Conservation (phyloP, 139 green algal genomes). For the Astrephomene gubernaculifera region DNA sequence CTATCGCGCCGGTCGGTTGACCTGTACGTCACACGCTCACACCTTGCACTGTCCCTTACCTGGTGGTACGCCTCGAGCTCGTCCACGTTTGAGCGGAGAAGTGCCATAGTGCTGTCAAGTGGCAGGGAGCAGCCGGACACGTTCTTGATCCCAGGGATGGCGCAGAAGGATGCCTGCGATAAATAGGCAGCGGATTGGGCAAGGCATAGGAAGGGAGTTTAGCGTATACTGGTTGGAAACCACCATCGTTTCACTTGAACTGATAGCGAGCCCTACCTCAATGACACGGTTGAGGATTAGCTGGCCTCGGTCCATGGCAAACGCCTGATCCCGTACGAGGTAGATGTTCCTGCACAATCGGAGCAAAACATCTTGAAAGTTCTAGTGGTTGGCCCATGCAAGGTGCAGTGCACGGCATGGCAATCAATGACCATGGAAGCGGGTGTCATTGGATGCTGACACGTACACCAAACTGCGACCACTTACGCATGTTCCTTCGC, state of each 20-base stretch:
- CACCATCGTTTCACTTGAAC: not conserved
- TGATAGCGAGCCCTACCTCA: not conserved
- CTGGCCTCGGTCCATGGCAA: not conserved
- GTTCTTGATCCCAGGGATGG: not conserved
- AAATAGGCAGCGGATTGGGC: not conserved
- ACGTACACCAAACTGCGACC: not conserved
- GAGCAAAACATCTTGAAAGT: not conserved
- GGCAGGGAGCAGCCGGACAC: not conserved
- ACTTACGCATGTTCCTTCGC: not conserved
- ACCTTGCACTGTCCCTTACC: too few relatives aligned
- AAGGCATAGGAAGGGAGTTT: not conserved
- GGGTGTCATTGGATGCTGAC: not conserved
- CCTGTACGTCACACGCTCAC: too few relatives aligned
- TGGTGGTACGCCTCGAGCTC: not conserved
- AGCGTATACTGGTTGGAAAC: not conserved
- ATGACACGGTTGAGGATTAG: not conserved
- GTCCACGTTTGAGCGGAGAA: too few relatives aligned
- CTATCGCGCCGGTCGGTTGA: too few relatives aligned
- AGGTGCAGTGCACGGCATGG: not conserved
- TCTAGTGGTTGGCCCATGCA: not conserved
- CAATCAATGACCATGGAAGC: not conserved
- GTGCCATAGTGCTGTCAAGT: too few relatives aligned
- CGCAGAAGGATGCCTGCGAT: not conserved
- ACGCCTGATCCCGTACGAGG: slow-evolving; percentile 17
- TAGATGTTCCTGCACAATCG: not conserved